Evolutionary conservation across 176 grass and related monocot genomes (phyloP).

Genomic region (Zoysia japonica): DNA sequence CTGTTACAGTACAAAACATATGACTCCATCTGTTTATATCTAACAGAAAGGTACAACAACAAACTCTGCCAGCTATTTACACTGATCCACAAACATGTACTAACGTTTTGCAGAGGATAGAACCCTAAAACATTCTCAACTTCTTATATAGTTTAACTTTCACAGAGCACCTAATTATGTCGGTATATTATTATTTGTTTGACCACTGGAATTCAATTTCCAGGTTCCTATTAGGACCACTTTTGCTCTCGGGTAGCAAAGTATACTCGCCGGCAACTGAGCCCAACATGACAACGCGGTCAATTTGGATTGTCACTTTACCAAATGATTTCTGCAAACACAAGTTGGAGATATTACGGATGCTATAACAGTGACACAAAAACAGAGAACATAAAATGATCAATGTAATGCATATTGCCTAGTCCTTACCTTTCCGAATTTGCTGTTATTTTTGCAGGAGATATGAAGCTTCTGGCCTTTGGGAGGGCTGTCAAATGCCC

Average conservation of each 20-base stretch:
- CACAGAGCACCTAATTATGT: slow-evolving; percentile 36
- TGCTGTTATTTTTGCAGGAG: slow-evolving; percentile 99
- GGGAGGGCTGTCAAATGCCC: slow-evolving; percentile 97
- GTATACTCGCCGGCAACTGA: slow-evolving; percentile 94
- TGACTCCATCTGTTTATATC: slow-evolving; percentile 48
- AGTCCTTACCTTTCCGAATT: slow-evolving; percentile 89
- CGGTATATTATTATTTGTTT: slow-evolving; percentile 71
- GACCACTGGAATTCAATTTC: slow-evolving; percentile 99
- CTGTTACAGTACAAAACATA: slow-evolving; percentile 48
- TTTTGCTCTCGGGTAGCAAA: slow-evolving; percentile 94
- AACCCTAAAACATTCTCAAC: slow-evolving; percentile 46
- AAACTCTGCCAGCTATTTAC: slow-evolving; percentile 65
- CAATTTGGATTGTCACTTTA: slow-evolving; percentile 96
- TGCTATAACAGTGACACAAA: neutral
- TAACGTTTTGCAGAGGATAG: slow-evolving; percentile 45
- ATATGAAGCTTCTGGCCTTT: slow-evolving; percentile 99
- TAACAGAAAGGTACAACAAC: slow-evolving; percentile 42
- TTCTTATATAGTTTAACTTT: slow-evolving; percentile 53
- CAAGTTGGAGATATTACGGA: neutral
- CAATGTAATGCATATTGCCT: slow-evolving; percentile 6
- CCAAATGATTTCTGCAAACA: slow-evolving; percentile 89
- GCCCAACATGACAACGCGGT: slow-evolving; percentile 97
- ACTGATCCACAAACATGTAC: slow-evolving; percentile 54
- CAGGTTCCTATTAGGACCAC: slow-evolving; percentile 81
- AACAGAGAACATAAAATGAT: neutral